Base-by-base conservation (phyloP, 2,329 filamentous ascomycete genomes). In the Botryotinia convoluta region DNA sequence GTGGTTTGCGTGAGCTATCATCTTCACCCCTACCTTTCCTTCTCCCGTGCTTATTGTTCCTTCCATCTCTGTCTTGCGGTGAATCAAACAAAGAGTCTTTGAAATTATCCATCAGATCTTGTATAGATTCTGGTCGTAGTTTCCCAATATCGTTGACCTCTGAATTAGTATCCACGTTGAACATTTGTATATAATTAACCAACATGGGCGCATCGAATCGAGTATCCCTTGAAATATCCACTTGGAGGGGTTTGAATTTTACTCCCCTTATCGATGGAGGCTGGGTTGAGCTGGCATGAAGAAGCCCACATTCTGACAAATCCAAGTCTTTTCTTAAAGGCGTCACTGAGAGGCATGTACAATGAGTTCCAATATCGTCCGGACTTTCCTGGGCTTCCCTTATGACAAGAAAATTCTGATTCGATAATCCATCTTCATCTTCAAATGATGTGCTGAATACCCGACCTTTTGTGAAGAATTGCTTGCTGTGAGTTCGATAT, bases 91-190 rank as follows among this genome's bases (percentile, higher is more conserved):
- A 26, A 8, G 67, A 42, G 4, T 57, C 48, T 26, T 69, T 69
- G 18, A 69, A 69, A 26, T 69, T 69, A 18, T 60, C 67, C 48
- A 69, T 69, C 1, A 32, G 20, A 35, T 60, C 37, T 22, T 69
- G 37, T 54, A 60, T 26, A 16, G 67, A 60, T 32, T 69, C 51
- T 12, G 51, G 1, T 1, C 20, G 26, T 22, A 69, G 32, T 35
- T 59, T 57, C 14, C 67, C 67, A 44, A 60, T 26, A 42, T 69
- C 67, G 5, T 44, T 69, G 2, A 69, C 67, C 39, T 69, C 54
- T 5, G 54, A 60, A 32, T 42, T 59, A 16, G 12, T 69, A 45
- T 69, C 67, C 54, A 69, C 51, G 16, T 57, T 69, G 39, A 69
- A 44, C 54, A 60, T 44, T 6, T 57, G 59, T 6, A 59, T 32